These are phyloP conservation scores for Leccinum ochraceum DNA, from an alignment of 768 basidiomycete genomes.

Conservation along the genomic window DNA sequence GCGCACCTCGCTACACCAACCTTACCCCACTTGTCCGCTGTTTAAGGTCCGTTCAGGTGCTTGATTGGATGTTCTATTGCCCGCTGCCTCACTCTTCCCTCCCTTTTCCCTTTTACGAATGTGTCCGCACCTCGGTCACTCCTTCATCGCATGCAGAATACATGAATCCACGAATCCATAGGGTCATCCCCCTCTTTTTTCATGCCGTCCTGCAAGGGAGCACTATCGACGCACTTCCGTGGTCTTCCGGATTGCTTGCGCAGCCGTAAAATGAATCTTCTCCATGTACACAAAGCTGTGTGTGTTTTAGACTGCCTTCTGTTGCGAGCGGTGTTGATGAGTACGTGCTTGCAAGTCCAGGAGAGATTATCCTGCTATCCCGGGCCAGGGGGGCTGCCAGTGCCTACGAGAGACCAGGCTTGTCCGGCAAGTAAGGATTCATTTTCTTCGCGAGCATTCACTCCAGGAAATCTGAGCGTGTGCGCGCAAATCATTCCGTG, in stretches of 20 bases:
- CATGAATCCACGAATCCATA: conserved; percentile 1
- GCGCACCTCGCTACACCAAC: conserved; percentile 12
- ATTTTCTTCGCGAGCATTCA: not conserved
- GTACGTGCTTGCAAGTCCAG: not conserved
- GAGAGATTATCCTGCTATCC: not conserved
- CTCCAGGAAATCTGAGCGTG: not conserved
- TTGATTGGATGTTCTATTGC: conserved; percentile 18
- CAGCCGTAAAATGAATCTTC: conserved; percentile 30
- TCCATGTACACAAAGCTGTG: conserved; percentile 15
- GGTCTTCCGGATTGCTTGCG: conserved; percentile 18
- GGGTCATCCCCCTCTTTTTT: conserved; percentile 13
- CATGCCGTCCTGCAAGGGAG: conserved; percentile 4
- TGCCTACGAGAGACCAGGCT: not conserved
- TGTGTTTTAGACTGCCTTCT: conserved; percentile 12
- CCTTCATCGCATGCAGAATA: conserved; percentile 11
- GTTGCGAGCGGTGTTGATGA: not conserved
- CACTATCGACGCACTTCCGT: conserved; percentile 8
- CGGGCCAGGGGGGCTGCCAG: not conserved
- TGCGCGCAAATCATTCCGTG: conserved; percentile 5
- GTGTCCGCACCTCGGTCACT: conserved; percentile 13
- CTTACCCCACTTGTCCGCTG: conserved; percentile 14
- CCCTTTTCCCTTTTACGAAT: conserved; percentile 18
- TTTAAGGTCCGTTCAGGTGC: conserved; percentile 28
- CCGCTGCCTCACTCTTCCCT: conserved; percentile 23
- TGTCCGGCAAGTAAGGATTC: not conserved